Evolutionary conservation across 495 filamentous ascomycete genomes (phyloP).

Genomic region (Astrocystis sublimbata): DNA sequence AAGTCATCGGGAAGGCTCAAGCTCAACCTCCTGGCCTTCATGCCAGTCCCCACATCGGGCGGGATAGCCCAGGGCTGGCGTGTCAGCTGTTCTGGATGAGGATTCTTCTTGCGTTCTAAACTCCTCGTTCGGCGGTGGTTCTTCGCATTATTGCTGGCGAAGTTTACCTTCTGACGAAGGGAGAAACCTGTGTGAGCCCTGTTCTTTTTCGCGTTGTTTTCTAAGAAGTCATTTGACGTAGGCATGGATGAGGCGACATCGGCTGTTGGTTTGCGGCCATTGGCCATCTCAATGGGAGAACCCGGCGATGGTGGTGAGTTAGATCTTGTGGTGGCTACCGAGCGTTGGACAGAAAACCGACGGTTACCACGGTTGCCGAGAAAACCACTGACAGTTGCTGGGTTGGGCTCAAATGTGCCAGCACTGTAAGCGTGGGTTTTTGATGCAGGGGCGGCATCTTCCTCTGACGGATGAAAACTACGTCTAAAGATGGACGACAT

Average conservation of each 20-base stretch:
- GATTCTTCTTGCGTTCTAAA: slow-evolving; percentile 30
- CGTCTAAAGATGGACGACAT: slow-evolving; percentile 35
- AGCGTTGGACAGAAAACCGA: slow-evolving; percentile 50
- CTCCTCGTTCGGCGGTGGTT: slow-evolving; percentile 31
- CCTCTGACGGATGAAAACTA: slow-evolving; percentile 27
- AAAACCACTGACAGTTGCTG: slow-evolving; percentile 21
- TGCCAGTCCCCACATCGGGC: slow-evolving; percentile 61
- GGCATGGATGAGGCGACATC: slow-evolving; percentile 42
- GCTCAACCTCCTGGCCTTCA: slow-evolving; percentile 65
- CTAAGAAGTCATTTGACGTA: slow-evolving; percentile 39
- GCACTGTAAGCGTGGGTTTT: slow-evolving; percentile 24
- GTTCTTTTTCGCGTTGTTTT: slow-evolving; percentile 43
- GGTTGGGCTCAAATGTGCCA: slow-evolving; percentile 25
- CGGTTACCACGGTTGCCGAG: slow-evolving; percentile 28
- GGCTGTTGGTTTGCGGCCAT: slow-evolving; percentile 31
- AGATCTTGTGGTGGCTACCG: slow-evolving; percentile 50
- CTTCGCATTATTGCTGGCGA: slow-evolving; percentile 26
- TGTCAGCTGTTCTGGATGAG: slow-evolving; percentile 28
- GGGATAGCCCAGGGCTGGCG: slow-evolving; percentile 53
- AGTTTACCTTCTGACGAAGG: slow-evolving; percentile 40
- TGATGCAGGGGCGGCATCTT: slow-evolving; percentile 22
- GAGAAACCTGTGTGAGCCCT: slow-evolving; percentile 52
- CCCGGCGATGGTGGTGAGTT: slow-evolving; percentile 55
- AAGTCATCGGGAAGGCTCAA: slow-evolving; percentile 65
- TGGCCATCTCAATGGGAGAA: slow-evolving; percentile 42